Evolutionary conservation across 345 rosid genomes (phyloP), one percentile per base, ranked within the genome.

Genomic region (Eutrema heterophyllum): DNA sequence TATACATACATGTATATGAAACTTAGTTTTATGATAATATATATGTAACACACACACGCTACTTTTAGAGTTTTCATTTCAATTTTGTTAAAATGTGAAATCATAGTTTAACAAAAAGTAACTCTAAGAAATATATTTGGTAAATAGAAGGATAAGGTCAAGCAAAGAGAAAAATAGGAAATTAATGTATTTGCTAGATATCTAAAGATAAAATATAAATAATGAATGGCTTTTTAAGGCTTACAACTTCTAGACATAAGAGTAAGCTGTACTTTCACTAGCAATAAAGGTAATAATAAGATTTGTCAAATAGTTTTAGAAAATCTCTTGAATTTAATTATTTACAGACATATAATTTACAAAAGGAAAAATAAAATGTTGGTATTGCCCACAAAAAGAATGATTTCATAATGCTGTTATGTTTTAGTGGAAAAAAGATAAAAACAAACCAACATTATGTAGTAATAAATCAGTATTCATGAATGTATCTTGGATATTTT

Each of bases 401-500:
- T 6, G 14, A 26, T 26, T 7, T 41, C 36, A 63, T 4, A 49
- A 18, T 56, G 9, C 29, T 57, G 63, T 57, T 32, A 5, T 32
- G 24, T 32, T 7, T 30, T 54, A 30, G 59, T 30, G 15, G 7
- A 30, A 30, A 15, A 8, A 7, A 6, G 24, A 54, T 14, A 14
- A 55, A 32, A 38, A 5, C 16, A 67, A 39, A 67, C 29, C 36
- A 51, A 14, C 40, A 55, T 67, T 55, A 69, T 7, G 18, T 13
- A 56, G 64, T 55, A 43, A 56, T 32, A 55, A 44, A 51, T 52
- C 27, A 29, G 24, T 53, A 63, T 13, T 55, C 48, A 72, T 32
- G 76, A 63, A 14, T 63, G 18, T 51, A 51, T 70, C 51, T 21
- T 52, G 35, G 71, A 73, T n/a, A 56, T 33, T 35, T 56, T 21